phyloP scores from a whole-genome alignment of 1,284 basidiomycete species.

The Inonotus hispidus region DNA sequence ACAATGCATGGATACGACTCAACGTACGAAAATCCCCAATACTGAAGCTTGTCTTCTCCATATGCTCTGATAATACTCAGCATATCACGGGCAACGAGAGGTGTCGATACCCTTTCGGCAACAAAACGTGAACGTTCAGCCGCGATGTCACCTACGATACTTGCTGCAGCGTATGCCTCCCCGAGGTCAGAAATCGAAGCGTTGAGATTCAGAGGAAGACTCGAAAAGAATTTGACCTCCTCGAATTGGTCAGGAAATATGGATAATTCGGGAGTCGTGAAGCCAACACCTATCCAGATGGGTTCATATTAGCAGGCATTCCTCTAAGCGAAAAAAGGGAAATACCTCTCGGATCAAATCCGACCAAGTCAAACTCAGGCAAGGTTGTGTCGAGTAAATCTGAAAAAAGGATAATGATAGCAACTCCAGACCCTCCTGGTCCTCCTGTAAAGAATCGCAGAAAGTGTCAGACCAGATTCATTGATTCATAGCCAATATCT shows the following conservation, averaged over 20 bases:
- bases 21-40: slow-evolving; percentile 28
- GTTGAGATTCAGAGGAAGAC: not conserved
- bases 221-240: not conserved
- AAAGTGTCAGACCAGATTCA: not conserved
- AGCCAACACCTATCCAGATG: slow-evolving; percentile 16
- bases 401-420: slow-evolving; percentile 9
- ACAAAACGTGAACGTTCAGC: not conserved
- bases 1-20: not conserved
- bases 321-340: not conserved
- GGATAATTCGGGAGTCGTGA: slow-evolving; percentile 16
- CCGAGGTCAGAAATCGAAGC: slow-evolving; percentile 1
- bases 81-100: slow-evolving; percentile 27
- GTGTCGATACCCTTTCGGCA: slow-evolving; percentile 17
- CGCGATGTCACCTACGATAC: not conserved
- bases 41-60: slow-evolving; percentile 25
- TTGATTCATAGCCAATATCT: not conserved
- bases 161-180: not conserved
- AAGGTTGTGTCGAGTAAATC: slow-evolving; percentile 18
- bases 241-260: slow-evolving; percentile 10
- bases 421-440: slow-evolving; percentile 30
- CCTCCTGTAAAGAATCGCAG: slow-evolving; percentile 21
- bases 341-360: slow-evolving; percentile 31
- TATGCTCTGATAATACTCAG: slow-evolving; percentile 25
- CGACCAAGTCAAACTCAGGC: slow-evolving; percentile 30
- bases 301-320: not conserved